These are phyloP conservation scores for Phalaenopsis aphrodite DNA, from an alignment of 106 monocot genomes.

Conservation along the genomic window DNA sequence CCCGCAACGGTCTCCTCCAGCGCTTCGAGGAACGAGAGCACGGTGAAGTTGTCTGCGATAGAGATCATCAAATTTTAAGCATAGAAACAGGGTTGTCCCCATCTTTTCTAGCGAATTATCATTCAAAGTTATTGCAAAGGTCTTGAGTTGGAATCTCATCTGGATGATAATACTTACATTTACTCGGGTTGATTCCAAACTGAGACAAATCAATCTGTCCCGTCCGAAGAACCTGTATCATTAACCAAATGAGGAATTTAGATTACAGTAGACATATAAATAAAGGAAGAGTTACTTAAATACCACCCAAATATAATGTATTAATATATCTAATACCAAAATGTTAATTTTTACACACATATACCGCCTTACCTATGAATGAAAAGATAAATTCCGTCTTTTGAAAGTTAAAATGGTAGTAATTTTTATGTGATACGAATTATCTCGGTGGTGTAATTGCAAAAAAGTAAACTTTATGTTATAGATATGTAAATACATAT, in stretches of 20 bases:
- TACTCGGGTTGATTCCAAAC: constrained; percentile 88
- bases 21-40: constrained; percentile 42
- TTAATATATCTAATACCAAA: neutral
- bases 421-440: too few relatives aligned
- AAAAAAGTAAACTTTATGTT: too few relatives aligned
- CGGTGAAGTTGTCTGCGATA: neutral
- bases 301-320: neutral
- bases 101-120: neutral
- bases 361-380: too few relatives aligned
- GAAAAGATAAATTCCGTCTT: too few relatives aligned
- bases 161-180: constrained; percentile 45
- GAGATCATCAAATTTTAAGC: neutral
- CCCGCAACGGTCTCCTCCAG: constrained; percentile 76
- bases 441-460: too few relatives aligned
- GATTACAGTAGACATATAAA: neutral
- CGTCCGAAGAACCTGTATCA: constrained; percentile 71
- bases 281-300: neutral
- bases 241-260: neutral
- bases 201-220: constrained; percentile 85
- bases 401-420: too few relatives aligned
- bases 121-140: neutral
- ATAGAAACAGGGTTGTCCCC: neutral
- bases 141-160: too few relatives aligned
- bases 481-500: too few relatives aligned
- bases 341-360: too few relatives aligned